Evolutionary conservation across 305 asterid species (phyloP), one percentile per base, ranked within the genome.

Genomic region (Fraxinus baroniana): DNA sequence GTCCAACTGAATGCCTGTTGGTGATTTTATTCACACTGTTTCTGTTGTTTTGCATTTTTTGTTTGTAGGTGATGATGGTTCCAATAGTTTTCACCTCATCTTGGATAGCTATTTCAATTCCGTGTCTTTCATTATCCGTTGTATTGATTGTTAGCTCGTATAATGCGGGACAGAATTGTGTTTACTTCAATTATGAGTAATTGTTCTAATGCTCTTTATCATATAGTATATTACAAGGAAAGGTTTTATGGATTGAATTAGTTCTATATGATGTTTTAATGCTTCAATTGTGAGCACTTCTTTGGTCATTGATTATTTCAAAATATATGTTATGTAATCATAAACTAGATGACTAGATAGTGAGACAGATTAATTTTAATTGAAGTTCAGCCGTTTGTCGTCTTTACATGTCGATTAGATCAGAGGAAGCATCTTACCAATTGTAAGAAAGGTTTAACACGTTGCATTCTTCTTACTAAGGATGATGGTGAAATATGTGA

Each of bases 1-100:
- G 0, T 82, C 95, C 8, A 88, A 81, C 84, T 94, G 93, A 91
- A 49, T 37, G 76, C 39, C 46, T 64, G 20, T 15, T 3, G 68
- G 57, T 57, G 30, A 57, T 74, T 39, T 30, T 52, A n/a, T 46
- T 28, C 37, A 18, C 12, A 33, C 76, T 79, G 26, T 12, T 32
- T 78, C 70, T 37, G 8, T 68, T 32, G 39, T 55, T 15, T 18
- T 71, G 78, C 13, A 17, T 3, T 1, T 57, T 57, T 37, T 28
- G 52, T 57, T 44, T 74, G 52, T 32, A 15, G 70, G 22, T 83
- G 49, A 37, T 66, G 52, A 17, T 68, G 72, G 9, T 35, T 64
- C 15, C 1, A n/a, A 49, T 49, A 49, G 20, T 49, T 55, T 55
- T 55, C 24, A n/a, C 10, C 64, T 55, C 24, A 5, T n/a, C 3